Percentiles rank a stretch among this genome's conserved stretches.
These are phyloP conservation scores for Scutellaria minor DNA, from an alignment of 257 asterid species.

Conservation along the genomic window DNA sequence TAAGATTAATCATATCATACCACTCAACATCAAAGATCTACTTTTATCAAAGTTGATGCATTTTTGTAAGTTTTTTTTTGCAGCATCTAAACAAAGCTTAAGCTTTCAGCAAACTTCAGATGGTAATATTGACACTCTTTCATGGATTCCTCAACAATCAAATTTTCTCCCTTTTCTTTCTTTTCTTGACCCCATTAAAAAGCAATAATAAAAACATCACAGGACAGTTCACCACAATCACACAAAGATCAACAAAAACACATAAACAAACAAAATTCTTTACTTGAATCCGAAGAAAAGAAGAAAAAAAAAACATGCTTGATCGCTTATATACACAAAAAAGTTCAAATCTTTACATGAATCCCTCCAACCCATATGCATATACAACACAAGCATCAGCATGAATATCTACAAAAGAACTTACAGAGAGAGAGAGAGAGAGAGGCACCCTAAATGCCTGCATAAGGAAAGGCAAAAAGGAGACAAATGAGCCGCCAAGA, in stretches of 20 bases:
- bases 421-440: constrained; percentile 5
- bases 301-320: background rate
- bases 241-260: constrained; percentile 26
- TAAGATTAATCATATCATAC: constrained; percentile 6
- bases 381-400: background rate
- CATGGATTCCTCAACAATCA: constrained; percentile 20
- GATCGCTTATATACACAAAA: background rate
- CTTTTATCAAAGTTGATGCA: background rate
- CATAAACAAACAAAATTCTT: constrained; percentile 19
- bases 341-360: constrained; percentile 8
- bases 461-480: background rate
- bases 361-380: constrained; percentile 24
- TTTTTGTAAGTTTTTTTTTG: background rate
- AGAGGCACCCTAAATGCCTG: constrained; percentile 15
- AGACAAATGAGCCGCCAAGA: background rate
- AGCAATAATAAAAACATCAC: background rate
- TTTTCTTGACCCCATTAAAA: background rate
- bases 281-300: constrained; percentile 29
- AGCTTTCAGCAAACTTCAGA: constrained; percentile 34
- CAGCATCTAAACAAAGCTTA: constrained; percentile 28
- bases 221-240: constrained; percentile 6
- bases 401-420: constrained; percentile 8
- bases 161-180: background rate
- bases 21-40: constrained; percentile 20
- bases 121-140: background rate